Conservation (phyloP, 2,329 filamentous ascomycete species). For the Ramichloridium luteum region DNA sequence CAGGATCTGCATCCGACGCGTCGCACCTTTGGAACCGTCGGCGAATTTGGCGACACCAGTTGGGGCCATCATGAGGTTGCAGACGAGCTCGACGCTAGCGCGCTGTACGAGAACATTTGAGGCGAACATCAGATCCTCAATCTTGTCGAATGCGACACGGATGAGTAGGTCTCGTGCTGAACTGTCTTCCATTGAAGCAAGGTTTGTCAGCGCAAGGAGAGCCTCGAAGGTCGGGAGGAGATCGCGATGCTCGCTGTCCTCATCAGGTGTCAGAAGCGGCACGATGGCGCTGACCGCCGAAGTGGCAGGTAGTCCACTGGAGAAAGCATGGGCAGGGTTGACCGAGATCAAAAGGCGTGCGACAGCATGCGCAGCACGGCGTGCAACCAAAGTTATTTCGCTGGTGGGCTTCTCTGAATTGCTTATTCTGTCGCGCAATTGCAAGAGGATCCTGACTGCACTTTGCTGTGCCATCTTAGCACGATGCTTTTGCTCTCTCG, state of each 20-base stretch:
- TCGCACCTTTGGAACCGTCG: constrained; percentile 53
- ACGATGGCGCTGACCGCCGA: constrained; percentile 75
- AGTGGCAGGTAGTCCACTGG: constrained; percentile 56
- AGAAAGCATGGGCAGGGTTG: constrained; percentile 59
- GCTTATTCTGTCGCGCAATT: constrained; percentile 52
- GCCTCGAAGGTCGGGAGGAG: constrained; percentile 83
- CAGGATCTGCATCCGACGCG: constrained; percentile 66
- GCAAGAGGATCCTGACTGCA: constrained; percentile 72
- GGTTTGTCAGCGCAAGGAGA: constrained; percentile 83
- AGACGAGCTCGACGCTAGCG: constrained; percentile 77
- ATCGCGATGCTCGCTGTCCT: constrained; percentile 50
- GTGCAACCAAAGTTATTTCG: constrained; percentile 21
- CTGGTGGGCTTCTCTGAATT: constrained; percentile 31
- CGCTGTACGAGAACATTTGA: constrained; percentile 65
- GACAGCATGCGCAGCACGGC: constrained; percentile 23
- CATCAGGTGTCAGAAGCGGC: constrained; percentile 57
- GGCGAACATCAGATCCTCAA: constrained; percentile 76
- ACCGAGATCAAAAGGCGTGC: constrained; percentile 56
- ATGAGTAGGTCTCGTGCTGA: constrained; percentile 58
- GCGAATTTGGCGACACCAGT: constrained; percentile 58
- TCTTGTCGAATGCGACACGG: constrained; percentile 56
- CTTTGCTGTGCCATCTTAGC: constrained; percentile 83
- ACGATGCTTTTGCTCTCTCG: constrained; percentile 60
- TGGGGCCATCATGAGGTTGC: constrained; percentile 68
- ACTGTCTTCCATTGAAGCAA: constrained; percentile 60